phyloP scores from a whole-genome alignment of 1,284 basidiomycete genomes.

The Melampsora abietis-canadensis region DNA sequence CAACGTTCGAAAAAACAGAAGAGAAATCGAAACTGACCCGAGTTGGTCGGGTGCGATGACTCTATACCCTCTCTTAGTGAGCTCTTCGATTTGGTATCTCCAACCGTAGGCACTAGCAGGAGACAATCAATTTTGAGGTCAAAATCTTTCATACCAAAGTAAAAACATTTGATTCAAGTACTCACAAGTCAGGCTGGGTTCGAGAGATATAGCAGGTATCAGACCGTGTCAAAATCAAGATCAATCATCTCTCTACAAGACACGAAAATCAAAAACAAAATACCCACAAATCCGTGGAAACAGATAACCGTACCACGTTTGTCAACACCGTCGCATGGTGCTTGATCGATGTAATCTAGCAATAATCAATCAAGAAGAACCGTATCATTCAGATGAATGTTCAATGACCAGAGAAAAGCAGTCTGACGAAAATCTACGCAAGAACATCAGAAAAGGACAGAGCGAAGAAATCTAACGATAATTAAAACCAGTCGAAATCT shows the following conservation, averaged over 20 bases:
- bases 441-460: not conserved
- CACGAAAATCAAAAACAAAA: not conserved
- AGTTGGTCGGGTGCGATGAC: conserved; percentile 24
- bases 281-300: conserved; percentile 9
- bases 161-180: not conserved
- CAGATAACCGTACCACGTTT: not conserved
- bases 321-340: not conserved
- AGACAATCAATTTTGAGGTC: not conserved
- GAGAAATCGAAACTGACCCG: not conserved
- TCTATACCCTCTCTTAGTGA: conserved; percentile 20
- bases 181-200: conserved; percentile 26
- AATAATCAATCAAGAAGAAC: not conserved
- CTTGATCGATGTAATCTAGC: conserved; percentile 3
- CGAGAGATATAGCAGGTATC: not conserved
- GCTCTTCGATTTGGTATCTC: conserved; percentile 35
- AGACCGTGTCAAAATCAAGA: too few relatives aligned
- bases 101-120: conserved; percentile 2
- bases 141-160: not conserved
- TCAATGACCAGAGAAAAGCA: too few relatives aligned
- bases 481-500: not conserved
- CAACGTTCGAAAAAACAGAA: not conserved
- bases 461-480: not conserved
- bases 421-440: too few relatives aligned
- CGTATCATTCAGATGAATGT: too few relatives aligned
- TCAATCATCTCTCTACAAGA: too few relatives aligned